These are phyloP conservation scores for Mucor piriformis DNA, from an alignment of 371 early-diverging fungal species.

Conservation along the genomic window DNA sequence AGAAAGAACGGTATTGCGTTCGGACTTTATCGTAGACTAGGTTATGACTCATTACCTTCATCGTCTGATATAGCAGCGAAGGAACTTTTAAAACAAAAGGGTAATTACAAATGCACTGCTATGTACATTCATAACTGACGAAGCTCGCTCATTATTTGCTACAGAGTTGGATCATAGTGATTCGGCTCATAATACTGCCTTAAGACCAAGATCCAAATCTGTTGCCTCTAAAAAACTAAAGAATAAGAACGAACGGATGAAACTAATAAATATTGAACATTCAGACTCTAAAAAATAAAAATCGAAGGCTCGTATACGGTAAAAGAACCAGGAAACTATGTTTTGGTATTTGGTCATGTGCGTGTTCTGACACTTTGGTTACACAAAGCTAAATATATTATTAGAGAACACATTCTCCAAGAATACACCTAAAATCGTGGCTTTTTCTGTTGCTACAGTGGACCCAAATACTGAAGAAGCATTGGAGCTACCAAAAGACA, in stretches of 20 bases:
- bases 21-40: conserved; percentile 67
- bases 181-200: conserved; percentile 20
- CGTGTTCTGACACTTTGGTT: neutral
- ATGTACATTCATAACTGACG: too few species aligned
- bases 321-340: conserved; percentile 39
- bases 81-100: too few species aligned
- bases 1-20: conserved; percentile 84
- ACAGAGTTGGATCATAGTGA: conserved; percentile 5
- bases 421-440: conserved; percentile 83
- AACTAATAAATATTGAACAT: conserved; percentile 14
- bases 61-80: too few species aligned
- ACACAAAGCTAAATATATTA: neutral
- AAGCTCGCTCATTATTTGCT: too few species aligned
- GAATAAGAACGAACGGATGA: conserved; percentile 5
- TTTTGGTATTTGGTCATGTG: conserved; percentile 40
- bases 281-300: conserved; percentile 5
- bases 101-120: too few species aligned
- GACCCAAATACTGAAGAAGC: conserved; percentile 26
- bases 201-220: conserved; percentile 19
- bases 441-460: conserved; percentile 68
- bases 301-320: conserved; percentile 28
- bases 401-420: conserved; percentile 85
- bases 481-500: conserved; percentile 8
- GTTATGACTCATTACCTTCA: neutral
- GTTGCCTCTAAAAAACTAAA: conserved; percentile 14